These are phyloP conservation scores for Sungouiozyma ichnusensis DNA, from an alignment of 805 yeast species.

Conservation along the genomic window DNA sequence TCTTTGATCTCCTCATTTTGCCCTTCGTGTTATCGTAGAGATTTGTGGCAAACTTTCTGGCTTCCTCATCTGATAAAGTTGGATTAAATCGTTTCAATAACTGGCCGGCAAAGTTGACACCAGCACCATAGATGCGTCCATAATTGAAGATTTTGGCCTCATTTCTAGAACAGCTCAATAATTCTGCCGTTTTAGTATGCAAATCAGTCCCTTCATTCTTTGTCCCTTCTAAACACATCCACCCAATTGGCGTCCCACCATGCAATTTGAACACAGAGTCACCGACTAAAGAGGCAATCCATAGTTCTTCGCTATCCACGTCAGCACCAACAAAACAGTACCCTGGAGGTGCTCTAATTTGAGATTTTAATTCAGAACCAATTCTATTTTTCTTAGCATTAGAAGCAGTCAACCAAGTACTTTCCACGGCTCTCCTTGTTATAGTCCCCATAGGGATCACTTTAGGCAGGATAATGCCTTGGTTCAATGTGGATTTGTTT, in stretches of 20 bases:
- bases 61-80: slow-evolving; percentile 51
- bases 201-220: slow-evolving; percentile 86
- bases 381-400: slow-evolving; percentile 78
- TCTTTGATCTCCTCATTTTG: slow-evolving; percentile 27
- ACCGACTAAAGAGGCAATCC: slow-evolving; percentile 95
- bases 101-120: slow-evolving; percentile 80
- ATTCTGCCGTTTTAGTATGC: slow-evolving; percentile 86
- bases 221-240: slow-evolving; percentile 98
- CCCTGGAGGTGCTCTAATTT: slow-evolving; percentile 78
- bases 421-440: slow-evolving; percentile 92
- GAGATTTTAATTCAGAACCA: slow-evolving; percentile 88
- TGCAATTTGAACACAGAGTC: slow-evolving; percentile 83
- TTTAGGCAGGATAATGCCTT: slow-evolving; percentile 76
- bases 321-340: slow-evolving; percentile 95
- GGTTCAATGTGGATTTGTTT: slow-evolving; percentile 12
- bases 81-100: slow-evolving; percentile 78
- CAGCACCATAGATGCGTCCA: slow-evolving; percentile 97
- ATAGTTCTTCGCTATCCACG: slow-evolving; percentile 94
- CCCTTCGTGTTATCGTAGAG: slow-evolving; percentile 85
- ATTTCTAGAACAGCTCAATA: slow-evolving; percentile 77
- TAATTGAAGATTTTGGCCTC: slow-evolving; percentile 95
- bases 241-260: slow-evolving; percentile 94
- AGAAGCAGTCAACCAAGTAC: slow-evolving; percentile 95
- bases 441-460: slow-evolving; percentile 92
- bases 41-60: slow-evolving; percentile 49